Base-by-base conservation (phyloP, 371 early-diverging fungal species). In the Batkoa obscura region DNA sequence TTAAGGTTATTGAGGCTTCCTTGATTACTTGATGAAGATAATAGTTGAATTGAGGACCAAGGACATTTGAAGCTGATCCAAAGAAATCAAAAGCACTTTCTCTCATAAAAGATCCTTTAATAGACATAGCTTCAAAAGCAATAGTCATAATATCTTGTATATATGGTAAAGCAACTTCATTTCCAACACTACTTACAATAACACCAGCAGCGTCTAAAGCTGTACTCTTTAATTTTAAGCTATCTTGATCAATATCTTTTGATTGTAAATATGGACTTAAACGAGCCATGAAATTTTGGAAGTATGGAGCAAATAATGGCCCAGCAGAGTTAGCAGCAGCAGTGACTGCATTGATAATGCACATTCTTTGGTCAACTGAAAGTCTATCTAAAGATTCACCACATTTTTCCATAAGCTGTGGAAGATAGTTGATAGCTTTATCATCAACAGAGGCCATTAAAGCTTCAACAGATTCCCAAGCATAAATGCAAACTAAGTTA, bases 41-140 rank as follows among this genome's bases (percentile, higher is more conserved):
- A 6, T 80, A 78, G 0, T 81, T 74, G 61, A 93, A 86, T 43
- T 90, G 89, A 42, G 74, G 81, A 42, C 77, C 79, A 68, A 86
- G 88, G 48, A 88, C 81, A 35, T 81, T 76, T 54, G 90, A 81
- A 57, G 87, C 69, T 12, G 83, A 76, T 5, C 83, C 81, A 67
- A 90, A 90, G 72, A 89, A 87, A 58, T 81, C 81, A 65, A 77
- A 92, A 13, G 83, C 80, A 62, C 86, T 86, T 62, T 90, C 89
- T 36, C 86, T 77, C 49, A 92, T 72, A 45, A 81, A 78, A 35
- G 79, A 71, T 42, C 78, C 75, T 37, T 83, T 80, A 53, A 84
- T 61, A 10, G 73, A 68, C 64, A 89, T 68, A 23, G 88, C 87
- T 36, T 88, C 82, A 54, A 86, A 69, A 10, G 86, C 88, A 50